Evolutionary conservation across 768 basidiomycete genomes (phyloP).

Genomic region (Mycena sanguinolenta): DNA sequence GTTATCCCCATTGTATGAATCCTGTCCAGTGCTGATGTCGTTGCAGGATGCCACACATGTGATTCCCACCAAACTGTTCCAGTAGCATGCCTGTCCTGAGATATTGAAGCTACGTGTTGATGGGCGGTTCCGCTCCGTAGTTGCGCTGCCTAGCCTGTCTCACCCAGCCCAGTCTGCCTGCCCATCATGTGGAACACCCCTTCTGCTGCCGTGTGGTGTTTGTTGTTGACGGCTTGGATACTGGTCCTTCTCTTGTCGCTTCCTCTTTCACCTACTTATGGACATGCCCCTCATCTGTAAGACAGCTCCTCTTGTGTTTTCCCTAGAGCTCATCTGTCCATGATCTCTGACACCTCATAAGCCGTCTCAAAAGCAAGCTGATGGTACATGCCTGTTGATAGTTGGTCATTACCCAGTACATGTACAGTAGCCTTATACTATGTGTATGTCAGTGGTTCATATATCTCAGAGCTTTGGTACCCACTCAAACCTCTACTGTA

Average conservation of each 20-base stretch:
- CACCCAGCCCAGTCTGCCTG: no score
- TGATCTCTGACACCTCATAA: slow-evolving; percentile 27
- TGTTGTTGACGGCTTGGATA: no score
- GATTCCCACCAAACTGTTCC: no score
- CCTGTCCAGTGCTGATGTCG: no score
- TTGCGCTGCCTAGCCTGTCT: no score
- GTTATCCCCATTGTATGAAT: no score
- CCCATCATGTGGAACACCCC: no score
- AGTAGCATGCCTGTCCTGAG: no score
- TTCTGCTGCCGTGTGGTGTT: no score
- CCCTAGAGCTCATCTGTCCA: slow-evolving; percentile 15
- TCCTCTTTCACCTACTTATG: slow-evolving; percentile 26
- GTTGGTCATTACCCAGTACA: slow-evolving; percentile 72
- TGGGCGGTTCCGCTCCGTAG: no score
- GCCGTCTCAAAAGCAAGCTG: slow-evolving; percentile 82
- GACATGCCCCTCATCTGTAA: slow-evolving; percentile 23
- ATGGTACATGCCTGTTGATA: slow-evolving; percentile 69
- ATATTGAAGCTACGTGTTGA: no score
- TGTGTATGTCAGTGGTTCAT: slow-evolving; percentile 31
- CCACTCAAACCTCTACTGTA: slow-evolving; percentile 27
- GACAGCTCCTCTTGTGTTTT: slow-evolving; percentile 15
- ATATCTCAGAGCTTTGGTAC: slow-evolving; percentile 36
- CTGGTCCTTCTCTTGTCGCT: slow-evolving; percentile 4
- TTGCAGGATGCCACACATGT: no score
- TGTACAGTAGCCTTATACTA: slow-evolving; percentile 50